Base-by-base conservation (phyloP, 176 grass and related monocot species). In the Lolium multiflorum region DNA sequence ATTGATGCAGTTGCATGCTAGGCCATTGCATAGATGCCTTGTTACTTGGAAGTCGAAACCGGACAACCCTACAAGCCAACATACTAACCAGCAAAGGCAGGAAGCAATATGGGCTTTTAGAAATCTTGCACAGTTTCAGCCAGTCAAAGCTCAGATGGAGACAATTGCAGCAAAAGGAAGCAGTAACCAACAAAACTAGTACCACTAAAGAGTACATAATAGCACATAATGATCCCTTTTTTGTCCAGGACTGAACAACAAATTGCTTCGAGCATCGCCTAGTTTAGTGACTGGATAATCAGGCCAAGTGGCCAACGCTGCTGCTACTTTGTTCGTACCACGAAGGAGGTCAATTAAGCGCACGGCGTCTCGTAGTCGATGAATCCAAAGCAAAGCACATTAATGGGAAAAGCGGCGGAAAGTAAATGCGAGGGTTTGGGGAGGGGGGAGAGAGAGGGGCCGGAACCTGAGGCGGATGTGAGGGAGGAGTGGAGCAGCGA, bases 401-500 rank as follows among this genome's bases (percentile, higher is more conserved):
- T 17, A 55, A 60, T 31, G 39, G 41, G 25, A 88, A 88, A 77
- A 77, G 17, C 8, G 22, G 77, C 71, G 49, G 57, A 44, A n/a
- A 62, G 7, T 7, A 80, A 74, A 83, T 46, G 59, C 11, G 61
- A 57, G 75, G 81, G 4, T 76, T 71, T 8, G 75, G 47, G 14
- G 21, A 24, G 3, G 63, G 11, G 54, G 39, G 14, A 4, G 49
- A 76, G 46, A 49, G 38, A 28, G 69, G 57, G 55, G 66, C 28
- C 38, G 4, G 55, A n/a, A 99, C 97, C 92, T 57, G 97, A 92
- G 46, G 80, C 70, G 49, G 94, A 90, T 46, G 87, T 99, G 92
- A 99, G 62, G 72, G 84, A 89, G 68, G 94, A 99, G 65, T 99
- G 97, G 52, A 99, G 92, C 21, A 99, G 94, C 18, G 94, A 99